phyloP scores from a whole-genome alignment of 768 basidiomycete genomes.

The Rhodosporidiobolus odoratus region DNA sequence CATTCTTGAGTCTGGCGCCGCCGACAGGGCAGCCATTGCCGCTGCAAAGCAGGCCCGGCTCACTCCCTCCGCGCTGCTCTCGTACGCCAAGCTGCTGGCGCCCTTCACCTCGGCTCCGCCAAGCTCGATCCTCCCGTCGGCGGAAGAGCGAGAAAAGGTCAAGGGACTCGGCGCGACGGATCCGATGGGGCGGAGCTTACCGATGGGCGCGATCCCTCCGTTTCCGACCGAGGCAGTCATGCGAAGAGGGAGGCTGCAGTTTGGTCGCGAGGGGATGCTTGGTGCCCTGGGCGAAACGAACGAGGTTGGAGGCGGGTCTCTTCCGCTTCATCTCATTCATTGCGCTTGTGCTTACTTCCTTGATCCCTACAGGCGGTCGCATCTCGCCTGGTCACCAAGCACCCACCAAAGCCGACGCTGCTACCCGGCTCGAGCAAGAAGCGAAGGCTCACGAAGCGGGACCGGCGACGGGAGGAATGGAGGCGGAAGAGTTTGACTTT shows the following conservation, averaged over 20 bases:
- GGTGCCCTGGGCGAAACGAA: conserved; percentile 33
- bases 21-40: conserved; percentile 17
- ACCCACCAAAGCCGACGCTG: background rate
- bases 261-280: conserved; percentile 17
- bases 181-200: conserved; percentile 28
- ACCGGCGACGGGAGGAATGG: background rate
- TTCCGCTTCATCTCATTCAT: background rate
- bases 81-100: conserved; percentile 38
- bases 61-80: conserved; percentile 19
- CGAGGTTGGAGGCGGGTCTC: conserved; percentile 32
- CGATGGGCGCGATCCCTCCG: conserved; percentile 37
- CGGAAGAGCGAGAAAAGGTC: conserved; percentile 2
- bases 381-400: background rate
- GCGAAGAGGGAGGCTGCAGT: conserved; percentile 38
- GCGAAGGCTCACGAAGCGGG: conserved; percentile 13
- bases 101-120: conserved; percentile 41
- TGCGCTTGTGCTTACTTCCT: background rate
- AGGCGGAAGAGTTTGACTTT: conserved; percentile 39
- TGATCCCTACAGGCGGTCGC: background rate
- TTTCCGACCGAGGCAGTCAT: conserved; percentile 41
- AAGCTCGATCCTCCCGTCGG: conserved; percentile 11
- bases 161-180: conserved; percentile 14
- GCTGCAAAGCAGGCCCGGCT: background rate
- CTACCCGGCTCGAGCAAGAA: conserved; percentile 21
- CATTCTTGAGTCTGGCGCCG: conserved; percentile 12